Evolutionary conservation across 1,139 yeast species (phyloP).

Genomic region (Debaryomyces psychrophilus): DNA sequence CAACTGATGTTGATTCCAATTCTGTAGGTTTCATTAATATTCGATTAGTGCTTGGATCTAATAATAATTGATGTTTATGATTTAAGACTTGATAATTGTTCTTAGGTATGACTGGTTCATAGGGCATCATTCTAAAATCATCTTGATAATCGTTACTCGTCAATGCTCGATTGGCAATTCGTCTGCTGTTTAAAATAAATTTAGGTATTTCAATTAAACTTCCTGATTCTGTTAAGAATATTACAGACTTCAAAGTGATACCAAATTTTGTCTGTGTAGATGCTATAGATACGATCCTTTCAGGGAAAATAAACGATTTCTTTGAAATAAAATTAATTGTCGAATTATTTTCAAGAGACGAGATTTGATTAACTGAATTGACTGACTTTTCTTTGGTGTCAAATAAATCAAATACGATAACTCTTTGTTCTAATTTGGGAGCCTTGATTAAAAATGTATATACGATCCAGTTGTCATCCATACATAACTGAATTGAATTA

Average conservation of each 20-base stretch:
- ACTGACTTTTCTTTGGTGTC: slow-evolving; percentile 52
- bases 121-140: slow-evolving; percentile 66
- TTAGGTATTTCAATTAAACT: slow-evolving; percentile 76
- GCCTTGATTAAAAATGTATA: slow-evolving; percentile 61
- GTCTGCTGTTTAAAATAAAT: slow-evolving; percentile 59
- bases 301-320: slow-evolving; percentile 67
- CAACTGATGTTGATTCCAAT: slow-evolving; percentile 78
- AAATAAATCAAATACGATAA: slow-evolving; percentile 77
- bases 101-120: slow-evolving; percentile 62
- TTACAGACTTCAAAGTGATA: slow-evolving; percentile 69
- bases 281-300: slow-evolving; percentile 51
- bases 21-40: slow-evolving; percentile 65
- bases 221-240: slow-evolving; percentile 62
- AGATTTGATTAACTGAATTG: slow-evolving; percentile 24
- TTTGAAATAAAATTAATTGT: slow-evolving; percentile 36
- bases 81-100: slow-evolving; percentile 47
- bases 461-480: slow-evolving; percentile 85
- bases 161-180: slow-evolving; percentile 58
- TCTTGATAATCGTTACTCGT: slow-evolving; percentile 53
- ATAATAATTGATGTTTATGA: slow-evolving; percentile 41
- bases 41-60: slow-evolving; percentile 30
- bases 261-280: slow-evolving; percentile 72
- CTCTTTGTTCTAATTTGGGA: slow-evolving; percentile 58
- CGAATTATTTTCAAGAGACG: slow-evolving; percentile 36
- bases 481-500: slow-evolving; percentile 51